These are phyloP conservation scores for Solanum medicagineum DNA, from an alignment of 257 asterid species.

Conservation along the genomic window DNA sequence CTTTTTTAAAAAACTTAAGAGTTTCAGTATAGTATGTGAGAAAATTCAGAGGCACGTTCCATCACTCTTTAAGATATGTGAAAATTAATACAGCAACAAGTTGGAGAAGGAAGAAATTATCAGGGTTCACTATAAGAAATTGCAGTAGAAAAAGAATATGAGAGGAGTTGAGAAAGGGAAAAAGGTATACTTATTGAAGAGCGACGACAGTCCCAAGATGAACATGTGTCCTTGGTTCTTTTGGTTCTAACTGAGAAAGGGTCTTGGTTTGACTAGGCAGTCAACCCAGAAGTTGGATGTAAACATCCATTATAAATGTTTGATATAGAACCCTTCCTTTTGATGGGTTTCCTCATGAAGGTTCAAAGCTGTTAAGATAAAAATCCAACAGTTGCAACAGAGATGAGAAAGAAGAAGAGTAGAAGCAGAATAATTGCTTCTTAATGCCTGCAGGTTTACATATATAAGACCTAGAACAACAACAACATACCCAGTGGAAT, in stretches of 20 bases:
- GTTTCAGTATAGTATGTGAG: background rate
- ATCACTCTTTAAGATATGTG: background rate
- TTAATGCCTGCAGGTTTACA: too few species aligned
- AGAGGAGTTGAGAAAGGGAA: background rate
- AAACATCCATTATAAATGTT: background rate
- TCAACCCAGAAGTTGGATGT: background rate
- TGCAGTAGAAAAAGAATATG: background rate
- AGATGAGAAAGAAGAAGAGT: too few species aligned
- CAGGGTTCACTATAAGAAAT: background rate
- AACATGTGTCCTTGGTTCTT: background rate
- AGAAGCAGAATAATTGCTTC: too few species aligned
- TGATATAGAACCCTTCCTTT: background rate
- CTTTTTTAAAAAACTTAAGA: background rate
- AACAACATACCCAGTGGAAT: too few species aligned
- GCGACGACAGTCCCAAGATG: background rate
- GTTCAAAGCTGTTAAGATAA: too few species aligned
- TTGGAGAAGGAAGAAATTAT: background rate
- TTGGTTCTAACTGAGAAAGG: background rate
- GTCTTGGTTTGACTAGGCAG: background rate
- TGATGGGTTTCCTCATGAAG: background rate
- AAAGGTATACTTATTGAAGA: background rate
- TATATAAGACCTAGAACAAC: too few species aligned
- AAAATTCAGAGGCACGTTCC: background rate
- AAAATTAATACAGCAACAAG: background rate
- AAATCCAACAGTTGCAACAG: too few species aligned